Evolutionary conservation across 108 stramenopile genomes (phyloP).

Genomic region (Fragilaria radians): DNA sequence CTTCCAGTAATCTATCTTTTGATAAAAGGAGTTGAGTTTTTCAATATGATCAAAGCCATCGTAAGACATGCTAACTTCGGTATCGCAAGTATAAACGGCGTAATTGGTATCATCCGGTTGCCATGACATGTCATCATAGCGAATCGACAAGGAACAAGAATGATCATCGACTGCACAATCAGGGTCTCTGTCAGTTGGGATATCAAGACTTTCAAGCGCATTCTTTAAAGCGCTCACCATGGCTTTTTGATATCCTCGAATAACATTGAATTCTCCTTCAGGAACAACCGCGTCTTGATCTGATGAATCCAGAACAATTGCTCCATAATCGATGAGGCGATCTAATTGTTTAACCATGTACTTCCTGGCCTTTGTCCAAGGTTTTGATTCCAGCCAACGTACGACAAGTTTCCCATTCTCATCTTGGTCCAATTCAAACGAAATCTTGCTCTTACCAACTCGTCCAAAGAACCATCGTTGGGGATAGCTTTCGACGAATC

Average conservation of each 20-base stretch:
- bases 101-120: slow-evolving; percentile 19
- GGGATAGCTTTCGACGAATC: slow-evolving; percentile 76
- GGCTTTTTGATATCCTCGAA: slow-evolving; percentile 22
- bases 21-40: slow-evolving; percentile 23
- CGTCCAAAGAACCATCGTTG: slow-evolving; percentile 55
- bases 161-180: neutral
- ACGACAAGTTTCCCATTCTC: slow-evolving; percentile 1
- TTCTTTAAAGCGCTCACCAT: slow-evolving; percentile 12
- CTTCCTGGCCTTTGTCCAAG: neutral
- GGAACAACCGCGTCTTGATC: slow-evolving; percentile 7
- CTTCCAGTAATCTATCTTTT: slow-evolving; percentile 22
- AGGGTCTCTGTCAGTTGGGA: neutral
- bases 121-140: slow-evolving; percentile 10
- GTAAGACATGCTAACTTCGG: slow-evolving; percentile 2
- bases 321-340: neutral
- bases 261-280: slow-evolving; percentile 16
- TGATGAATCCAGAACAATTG: neutral
- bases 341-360: neutral
- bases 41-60: slow-evolving; percentile 15
- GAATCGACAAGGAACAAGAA: slow-evolving; percentile 1
- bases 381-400: neutral
- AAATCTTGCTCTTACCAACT: slow-evolving; percentile 10
- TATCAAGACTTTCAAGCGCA: slow-evolving; percentile 13
- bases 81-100: slow-evolving; percentile 14
- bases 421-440: slow-evolving; percentile 21